Evolutionary conservation across 352 stramenopile species (phyloP).

Genomic region (Phytophthora cactorum): DNA sequence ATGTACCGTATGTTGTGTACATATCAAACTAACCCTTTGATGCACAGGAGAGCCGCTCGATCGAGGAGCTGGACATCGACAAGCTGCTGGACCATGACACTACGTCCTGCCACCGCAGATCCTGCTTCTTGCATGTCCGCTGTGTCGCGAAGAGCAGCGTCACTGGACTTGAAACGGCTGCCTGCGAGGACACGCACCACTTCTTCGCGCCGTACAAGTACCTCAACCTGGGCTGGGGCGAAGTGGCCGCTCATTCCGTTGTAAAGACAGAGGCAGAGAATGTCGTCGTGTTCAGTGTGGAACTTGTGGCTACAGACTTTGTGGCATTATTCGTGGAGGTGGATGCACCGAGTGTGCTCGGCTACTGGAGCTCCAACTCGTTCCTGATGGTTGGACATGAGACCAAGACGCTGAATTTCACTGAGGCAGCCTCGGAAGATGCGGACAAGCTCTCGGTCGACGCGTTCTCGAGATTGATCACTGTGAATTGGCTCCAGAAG

Average conservation of each 20-base stretch:
- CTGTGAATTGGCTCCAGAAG: constrained; percentile 79
- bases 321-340: constrained; percentile 86
- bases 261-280: constrained; percentile 15
- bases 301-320: constrained; percentile 51
- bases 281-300: constrained; percentile 45
- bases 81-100: constrained; percentile 38
- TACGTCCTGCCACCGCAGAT: constrained; percentile 49
- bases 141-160: constrained; percentile 27
- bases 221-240: constrained; percentile 47
- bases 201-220: constrained; percentile 81
- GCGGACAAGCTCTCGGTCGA: constrained; percentile 28
- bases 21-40: constrained; percentile 12
- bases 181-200: constrained; percentile 58
- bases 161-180: constrained; percentile 1
- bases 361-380: constrained; percentile 77
- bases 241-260: constrained; percentile 32
- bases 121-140: constrained; percentile 64
- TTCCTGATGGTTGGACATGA: constrained; percentile 75
- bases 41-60: constrained; percentile 46
- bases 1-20: not conserved
- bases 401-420: constrained; percentile 61
- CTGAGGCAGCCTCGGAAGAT: constrained; percentile 16
- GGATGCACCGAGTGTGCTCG: constrained; percentile 46
- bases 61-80: constrained; percentile 38
- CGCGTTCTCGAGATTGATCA: constrained; percentile 44